Base-by-base conservation (phyloP, 495 filamentous ascomycete species). In the Articulospora tetracladia region DNA sequence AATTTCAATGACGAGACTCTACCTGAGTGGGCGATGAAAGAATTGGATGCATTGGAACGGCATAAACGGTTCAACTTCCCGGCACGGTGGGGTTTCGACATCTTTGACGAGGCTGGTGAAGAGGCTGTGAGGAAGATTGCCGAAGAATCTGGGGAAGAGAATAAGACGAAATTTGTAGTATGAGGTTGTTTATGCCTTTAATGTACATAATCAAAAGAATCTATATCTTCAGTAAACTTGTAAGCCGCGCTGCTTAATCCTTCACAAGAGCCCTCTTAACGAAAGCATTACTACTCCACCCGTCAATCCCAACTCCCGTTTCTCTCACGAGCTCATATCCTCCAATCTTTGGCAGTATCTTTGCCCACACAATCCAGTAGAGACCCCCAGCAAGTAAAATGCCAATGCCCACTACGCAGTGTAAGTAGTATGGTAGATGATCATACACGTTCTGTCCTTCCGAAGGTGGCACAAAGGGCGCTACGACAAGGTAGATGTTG, bases 361-460 rank as follows among this genome's bases (percentile, higher is more conserved):
- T 73, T 0, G 75, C 75, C 78, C 77, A 81, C 15, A 77, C 55
- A 8, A 71, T 59, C 80, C 80, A 83, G 58, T 83, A 83, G 7
- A 81, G 64, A 0, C 51, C 77, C 2, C 80, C 80, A 19, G 75
- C 69, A 10, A 75, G 47, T 23, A 83, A 61, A 8, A 83, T 74
- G 0, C 71, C 73, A 8, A 77, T 72, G 13, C 79, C 80, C 15
- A 83, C 78, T 1, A 81, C 72, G 0, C 78, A 79, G 63, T 80
- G 79, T 0, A 76, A 66, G 57, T 75, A 82, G 62, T 81, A 82
- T 10, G 80, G 80, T 32, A 81, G 76, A 7, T 70, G 72, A 26
- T 77, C 71, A 19, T 79, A 78, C 36, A 80, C 75, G 70, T 77
- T 78, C 65, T 74, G 73, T 19, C 73, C 73, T 1, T 70, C 65